phyloP scores from a whole-genome alignment of 139 green algal species.

The Chlorella sorokiniana region DNA sequence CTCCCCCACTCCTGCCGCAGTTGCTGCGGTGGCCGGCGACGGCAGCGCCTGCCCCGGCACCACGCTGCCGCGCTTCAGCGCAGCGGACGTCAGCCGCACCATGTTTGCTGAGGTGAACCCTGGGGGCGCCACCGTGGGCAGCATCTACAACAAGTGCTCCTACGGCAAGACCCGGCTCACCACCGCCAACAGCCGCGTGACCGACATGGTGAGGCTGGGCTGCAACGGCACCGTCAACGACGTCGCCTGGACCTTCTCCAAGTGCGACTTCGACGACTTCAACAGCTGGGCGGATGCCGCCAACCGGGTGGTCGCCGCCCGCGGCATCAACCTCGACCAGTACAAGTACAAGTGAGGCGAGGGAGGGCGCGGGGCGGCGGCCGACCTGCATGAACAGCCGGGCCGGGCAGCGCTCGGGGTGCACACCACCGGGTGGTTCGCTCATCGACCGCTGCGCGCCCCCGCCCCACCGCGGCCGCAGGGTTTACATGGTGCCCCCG shows the following conservation, averaged over 20 bases:
- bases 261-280: constrained; percentile 19
- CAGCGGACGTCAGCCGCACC: background rate
- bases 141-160: background rate
- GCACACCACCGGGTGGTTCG: too few species aligned
- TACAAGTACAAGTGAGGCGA: constrained; percentile 23
- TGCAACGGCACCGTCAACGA: constrained; percentile 13
- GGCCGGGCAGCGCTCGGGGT: too few species aligned
- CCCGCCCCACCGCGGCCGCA: background rate
- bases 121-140: background rate
- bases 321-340: background rate
- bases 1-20: background rate
- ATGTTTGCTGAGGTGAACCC: constrained; percentile 3
- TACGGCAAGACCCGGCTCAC: constrained; percentile 3
- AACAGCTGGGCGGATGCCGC: constrained; percentile 6
- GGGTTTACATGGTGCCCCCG: constrained; percentile 20
- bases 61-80: background rate
- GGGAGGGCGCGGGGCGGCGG: too few species aligned
- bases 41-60: constrained; percentile 19
- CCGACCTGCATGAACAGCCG: too few species aligned
- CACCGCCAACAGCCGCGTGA: background rate
- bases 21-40: background rate
- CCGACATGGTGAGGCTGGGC: background rate
- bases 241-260: constrained; percentile 3
- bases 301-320: background rate
- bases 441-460: background rate